These are phyloP conservation scores for Aspergillus costaricaensis DNA, from an alignment of 2,329 filamentous ascomycete genomes.

Conservation along the genomic window DNA sequence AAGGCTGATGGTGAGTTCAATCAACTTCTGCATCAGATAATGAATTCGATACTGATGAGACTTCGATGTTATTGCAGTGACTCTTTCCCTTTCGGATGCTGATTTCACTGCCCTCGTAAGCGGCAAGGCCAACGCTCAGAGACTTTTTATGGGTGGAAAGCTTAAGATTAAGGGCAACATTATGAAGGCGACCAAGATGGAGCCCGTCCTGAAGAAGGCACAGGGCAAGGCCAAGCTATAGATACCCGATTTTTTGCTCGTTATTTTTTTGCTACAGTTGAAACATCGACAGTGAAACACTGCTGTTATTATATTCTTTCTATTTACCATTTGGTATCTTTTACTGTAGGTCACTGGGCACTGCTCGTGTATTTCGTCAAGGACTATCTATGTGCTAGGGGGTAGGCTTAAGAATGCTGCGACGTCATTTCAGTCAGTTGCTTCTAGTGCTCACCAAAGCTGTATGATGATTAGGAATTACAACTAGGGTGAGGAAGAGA, in stretches of 20 bases:
- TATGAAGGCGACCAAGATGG: slow-evolving; percentile 97
- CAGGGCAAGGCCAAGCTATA: slow-evolving; percentile 83
- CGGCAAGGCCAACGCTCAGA: slow-evolving; percentile 92
- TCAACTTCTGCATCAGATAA: background rate
- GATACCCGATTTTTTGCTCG: slow-evolving; percentile 34
- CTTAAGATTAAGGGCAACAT: slow-evolving; percentile 97
- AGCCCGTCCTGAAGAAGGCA: slow-evolving; percentile 87
- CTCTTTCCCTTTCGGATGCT: slow-evolving; percentile 77
- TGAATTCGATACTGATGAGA: background rate
- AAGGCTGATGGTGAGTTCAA: slow-evolving; percentile 75
- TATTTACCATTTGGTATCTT: background rate
- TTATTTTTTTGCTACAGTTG: background rate
- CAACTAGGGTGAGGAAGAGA: too few relatives aligned
- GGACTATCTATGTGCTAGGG: too few relatives aligned
- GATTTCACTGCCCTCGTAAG: slow-evolving; percentile 82
- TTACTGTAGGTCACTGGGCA: background rate
- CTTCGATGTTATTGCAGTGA: slow-evolving; percentile 60
- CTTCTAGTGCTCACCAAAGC: too few relatives aligned
- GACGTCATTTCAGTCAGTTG: too few relatives aligned
- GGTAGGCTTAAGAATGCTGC: too few relatives aligned
- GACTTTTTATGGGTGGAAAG: slow-evolving; percentile 96
- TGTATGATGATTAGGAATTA: too few relatives aligned
- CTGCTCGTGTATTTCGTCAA: too few relatives aligned
- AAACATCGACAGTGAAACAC: background rate
- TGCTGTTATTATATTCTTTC: background rate